Conservation (phyloP, 805 yeast genomes). For the Komagataella populi region DNA sequence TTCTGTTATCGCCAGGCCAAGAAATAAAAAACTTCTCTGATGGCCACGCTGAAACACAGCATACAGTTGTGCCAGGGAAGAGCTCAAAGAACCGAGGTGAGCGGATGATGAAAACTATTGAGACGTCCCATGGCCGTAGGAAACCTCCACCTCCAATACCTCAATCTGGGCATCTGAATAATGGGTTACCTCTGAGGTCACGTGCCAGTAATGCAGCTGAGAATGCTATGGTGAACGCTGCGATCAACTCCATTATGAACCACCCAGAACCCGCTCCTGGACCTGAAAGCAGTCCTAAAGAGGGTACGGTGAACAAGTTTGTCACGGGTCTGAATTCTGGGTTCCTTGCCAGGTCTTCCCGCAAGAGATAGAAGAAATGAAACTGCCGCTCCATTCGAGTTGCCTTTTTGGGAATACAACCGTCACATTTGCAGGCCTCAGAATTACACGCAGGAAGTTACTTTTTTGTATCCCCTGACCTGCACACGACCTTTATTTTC, state of each 20-base stretch:
- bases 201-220: background rate
- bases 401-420: background rate
- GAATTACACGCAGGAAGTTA: background rate
- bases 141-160: background rate
- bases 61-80: background rate
- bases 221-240: constrained; percentile 13
- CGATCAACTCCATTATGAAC: constrained; percentile 16
- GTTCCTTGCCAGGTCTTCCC: constrained; percentile 39
- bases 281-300: background rate
- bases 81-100: background rate
- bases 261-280: constrained; percentile 2
- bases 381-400: background rate
- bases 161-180: constrained; percentile 3
- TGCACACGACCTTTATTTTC: background rate
- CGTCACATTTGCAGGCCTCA: background rate
- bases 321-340: constrained; percentile 50
- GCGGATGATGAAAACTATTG: constrained; percentile 2
- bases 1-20: background rate
- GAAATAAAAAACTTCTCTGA: background rate
- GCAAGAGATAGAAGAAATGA: constrained; percentile 18
- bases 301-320: constrained; percentile 8
- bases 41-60: background rate
- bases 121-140: background rate
- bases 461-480: background rate
- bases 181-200: background rate